These are phyloP conservation scores for Daldinia sp. DNA, from an alignment of 2,329 filamentous ascomycete genomes.

Conservation along the genomic window DNA sequence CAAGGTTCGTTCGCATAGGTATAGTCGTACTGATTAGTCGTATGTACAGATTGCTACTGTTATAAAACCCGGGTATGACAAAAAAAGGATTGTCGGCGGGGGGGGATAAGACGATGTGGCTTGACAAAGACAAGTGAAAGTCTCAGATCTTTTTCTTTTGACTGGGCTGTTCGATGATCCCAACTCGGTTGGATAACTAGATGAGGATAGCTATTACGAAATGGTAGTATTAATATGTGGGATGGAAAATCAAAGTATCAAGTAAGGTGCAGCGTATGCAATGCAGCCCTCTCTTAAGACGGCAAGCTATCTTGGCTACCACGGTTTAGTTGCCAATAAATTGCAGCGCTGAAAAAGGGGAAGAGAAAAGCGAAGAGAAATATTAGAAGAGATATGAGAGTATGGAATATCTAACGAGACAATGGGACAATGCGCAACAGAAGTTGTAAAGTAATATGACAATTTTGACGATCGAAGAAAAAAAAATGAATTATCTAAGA, in stretches of 20 bases:
- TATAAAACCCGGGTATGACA: conserved; percentile 6
- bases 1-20: too few relatives aligned
- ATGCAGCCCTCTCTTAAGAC: conserved; percentile 28
- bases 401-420: background rate
- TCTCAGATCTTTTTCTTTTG: conserved; percentile 27
- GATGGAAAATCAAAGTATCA: conserved; percentile 30
- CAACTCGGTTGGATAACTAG: conserved; percentile 18
- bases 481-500: conserved; percentile 28
- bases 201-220: conserved; percentile 24
- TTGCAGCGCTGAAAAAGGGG: conserved; percentile 6
- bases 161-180: conserved; percentile 28
- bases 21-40: conserved; percentile 7
- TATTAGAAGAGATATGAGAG: background rate
- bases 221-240: conserved; percentile 34
- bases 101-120: conserved; percentile 33
- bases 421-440: background rate
- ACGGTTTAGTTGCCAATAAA: conserved; percentile 10
- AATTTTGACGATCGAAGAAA: conserved; percentile 10
- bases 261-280: conserved; percentile 36
- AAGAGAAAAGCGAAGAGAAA: background rate
- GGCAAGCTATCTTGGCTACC: conserved; percentile 16
- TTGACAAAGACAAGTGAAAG: conserved; percentile 31
- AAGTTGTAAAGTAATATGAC: background rate
- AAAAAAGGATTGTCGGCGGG: conserved; percentile 30
- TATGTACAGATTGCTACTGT: too few relatives aligned